phyloP scores from a whole-genome alignment of 345 rosid species.

The Erodium maritimum region DNA sequence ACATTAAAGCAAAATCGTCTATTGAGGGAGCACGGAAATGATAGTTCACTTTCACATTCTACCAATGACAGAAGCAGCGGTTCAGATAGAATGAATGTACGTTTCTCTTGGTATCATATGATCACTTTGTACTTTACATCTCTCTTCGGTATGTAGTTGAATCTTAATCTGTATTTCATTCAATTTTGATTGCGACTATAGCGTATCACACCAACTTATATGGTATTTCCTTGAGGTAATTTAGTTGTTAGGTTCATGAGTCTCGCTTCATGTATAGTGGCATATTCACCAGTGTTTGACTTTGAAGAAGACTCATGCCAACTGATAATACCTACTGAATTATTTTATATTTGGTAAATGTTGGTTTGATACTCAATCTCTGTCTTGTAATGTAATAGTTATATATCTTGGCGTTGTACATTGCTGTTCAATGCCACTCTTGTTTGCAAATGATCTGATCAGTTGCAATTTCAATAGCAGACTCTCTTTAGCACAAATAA shows the following conservation, averaged over 20 bases:
- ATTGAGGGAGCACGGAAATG: constrained; percentile 44
- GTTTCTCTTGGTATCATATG: constrained; percentile 8
- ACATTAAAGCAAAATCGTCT: constrained; percentile 85
- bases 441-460: no score
- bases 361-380: background rate
- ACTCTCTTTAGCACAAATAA: no score
- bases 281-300: background rate
- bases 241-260: background rate
- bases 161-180: background rate
- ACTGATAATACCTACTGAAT: no score
- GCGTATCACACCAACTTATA: no score
- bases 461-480: no score
- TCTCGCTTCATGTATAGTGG: background rate
- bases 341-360: background rate
- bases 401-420: no score
- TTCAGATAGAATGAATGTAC: constrained; percentile 51
- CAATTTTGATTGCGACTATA: no score
- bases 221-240: background rate
- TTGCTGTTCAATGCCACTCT: no score
- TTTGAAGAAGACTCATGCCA: background rate
- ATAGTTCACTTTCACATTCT: constrained; percentile 35
- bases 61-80: constrained; percentile 31
- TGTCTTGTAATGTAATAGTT: no score
- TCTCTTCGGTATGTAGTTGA: background rate
- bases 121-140: background rate